phyloP scores from a whole-genome alignment of 768 basidiomycete genomes.

The Russula lepida region DNA sequence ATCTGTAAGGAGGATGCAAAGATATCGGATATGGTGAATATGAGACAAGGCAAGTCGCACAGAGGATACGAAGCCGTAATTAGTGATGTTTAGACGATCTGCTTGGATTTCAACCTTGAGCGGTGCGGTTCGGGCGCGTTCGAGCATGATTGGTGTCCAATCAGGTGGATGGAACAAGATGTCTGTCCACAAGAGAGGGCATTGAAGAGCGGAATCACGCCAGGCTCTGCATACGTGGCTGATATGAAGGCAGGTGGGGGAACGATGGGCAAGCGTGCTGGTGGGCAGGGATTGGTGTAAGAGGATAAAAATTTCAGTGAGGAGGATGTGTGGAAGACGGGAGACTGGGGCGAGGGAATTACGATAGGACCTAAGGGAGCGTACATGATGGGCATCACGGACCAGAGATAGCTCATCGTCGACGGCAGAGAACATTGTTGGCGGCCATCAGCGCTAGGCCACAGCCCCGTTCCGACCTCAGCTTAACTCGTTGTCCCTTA shows the following conservation, averaged over 20 bases:
- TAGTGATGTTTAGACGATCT: not conserved
- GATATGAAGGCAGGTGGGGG: constrained; percentile 1
- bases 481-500: not conserved
- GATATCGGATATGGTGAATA: constrained; percentile 12
- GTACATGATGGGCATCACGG: not conserved
- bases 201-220: constrained; percentile 16
- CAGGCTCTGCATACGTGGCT: constrained; percentile 19
- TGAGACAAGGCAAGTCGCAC: constrained; percentile 13
- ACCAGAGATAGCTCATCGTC: not conserved
- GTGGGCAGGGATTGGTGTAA: not conserved
- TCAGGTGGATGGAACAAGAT: constrained; percentile 12
- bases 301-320: constrained; percentile 18
- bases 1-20: not conserved
- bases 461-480: not conserved
- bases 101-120: constrained; percentile 2
- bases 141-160: constrained; percentile 16
- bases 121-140: constrained; percentile 11
- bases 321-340: constrained; percentile 12
- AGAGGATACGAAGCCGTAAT: not conserved
- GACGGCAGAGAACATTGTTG: not conserved
- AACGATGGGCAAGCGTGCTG: not conserved
- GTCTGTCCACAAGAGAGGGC: constrained; percentile 17
- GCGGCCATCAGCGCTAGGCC: not conserved
- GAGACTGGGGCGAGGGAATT: constrained; percentile 14
- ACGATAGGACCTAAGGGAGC: not conserved